Conservation (phyloP, 495 filamentous ascomycete species). For the Acidomyces sp. region DNA sequence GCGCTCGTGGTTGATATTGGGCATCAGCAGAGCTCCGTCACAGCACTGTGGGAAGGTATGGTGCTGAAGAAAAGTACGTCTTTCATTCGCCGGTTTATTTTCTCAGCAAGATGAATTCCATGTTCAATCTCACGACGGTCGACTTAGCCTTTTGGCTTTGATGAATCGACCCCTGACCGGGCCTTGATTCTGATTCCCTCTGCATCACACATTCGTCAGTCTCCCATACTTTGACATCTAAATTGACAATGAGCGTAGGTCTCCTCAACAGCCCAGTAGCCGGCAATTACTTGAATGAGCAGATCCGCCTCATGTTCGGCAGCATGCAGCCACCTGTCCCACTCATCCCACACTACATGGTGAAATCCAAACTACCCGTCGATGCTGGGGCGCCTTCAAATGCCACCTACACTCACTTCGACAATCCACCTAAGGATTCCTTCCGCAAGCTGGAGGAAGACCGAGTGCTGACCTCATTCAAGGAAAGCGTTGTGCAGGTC, state of each 20-base stretch:
- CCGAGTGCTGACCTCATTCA: constrained; percentile 85
- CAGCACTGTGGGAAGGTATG: constrained; percentile 86
- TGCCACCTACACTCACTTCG: constrained; percentile 54
- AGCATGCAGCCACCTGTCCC: constrained; percentile 64
- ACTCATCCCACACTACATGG: constrained; percentile 72
- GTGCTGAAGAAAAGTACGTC: constrained; percentile 59
- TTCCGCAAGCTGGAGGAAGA: constrained; percentile 82
- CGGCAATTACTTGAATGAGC: constrained; percentile 77
- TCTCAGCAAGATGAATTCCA: constrained; percentile 7
- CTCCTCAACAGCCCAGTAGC: constrained; percentile 71
- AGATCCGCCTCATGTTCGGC: constrained; percentile 69
- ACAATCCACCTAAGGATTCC: constrained; percentile 48
- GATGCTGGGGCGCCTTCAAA: constrained; percentile 74
- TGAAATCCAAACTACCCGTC: constrained; percentile 72
- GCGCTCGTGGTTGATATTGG: constrained; percentile 87
- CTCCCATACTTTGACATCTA: too few species aligned
- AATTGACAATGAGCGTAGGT: too few species aligned
- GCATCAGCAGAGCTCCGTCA: constrained; percentile 79
- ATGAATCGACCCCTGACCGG: constrained; percentile 17
- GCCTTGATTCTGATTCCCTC: constrained; percentile 4
- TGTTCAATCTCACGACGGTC: constrained; percentile 15
- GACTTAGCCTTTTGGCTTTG: constrained; percentile 18
- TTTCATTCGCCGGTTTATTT: neutral
- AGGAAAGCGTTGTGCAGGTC: constrained; percentile 88
- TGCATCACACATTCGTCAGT: constrained; percentile 2